Conservation (phyloP, 176 grass and related monocot genomes). For the Dendrocalamus sinicus region DNA sequence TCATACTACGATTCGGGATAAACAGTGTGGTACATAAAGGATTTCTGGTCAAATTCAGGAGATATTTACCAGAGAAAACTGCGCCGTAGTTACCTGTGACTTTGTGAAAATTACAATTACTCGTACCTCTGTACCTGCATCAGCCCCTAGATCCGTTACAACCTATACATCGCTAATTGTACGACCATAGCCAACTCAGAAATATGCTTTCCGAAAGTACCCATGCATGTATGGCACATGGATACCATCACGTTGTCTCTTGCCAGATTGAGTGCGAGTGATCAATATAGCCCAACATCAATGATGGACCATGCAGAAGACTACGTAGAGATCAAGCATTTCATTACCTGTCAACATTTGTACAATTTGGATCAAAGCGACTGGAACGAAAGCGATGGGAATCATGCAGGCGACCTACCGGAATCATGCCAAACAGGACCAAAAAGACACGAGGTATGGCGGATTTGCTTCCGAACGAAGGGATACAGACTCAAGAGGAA, state of each 20-base stretch:
- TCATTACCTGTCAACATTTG: conserved; percentile 29
- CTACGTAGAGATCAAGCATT: conserved; percentile 47
- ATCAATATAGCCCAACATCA: background rate
- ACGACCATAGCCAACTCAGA: background rate
- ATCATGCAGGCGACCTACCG: conserved; percentile 35
- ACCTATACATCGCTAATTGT: background rate
- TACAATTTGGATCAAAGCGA: conserved; percentile 23
- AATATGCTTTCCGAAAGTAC: background rate
- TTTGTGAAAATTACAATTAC: too few species aligned
- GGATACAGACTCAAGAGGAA: background rate
- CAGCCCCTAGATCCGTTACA: background rate
- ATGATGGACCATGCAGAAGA: background rate
- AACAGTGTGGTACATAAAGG: too few species aligned
- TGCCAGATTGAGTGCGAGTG: background rate
- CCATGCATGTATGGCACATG: background rate
- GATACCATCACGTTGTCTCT: background rate
- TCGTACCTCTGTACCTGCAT: too few species aligned
- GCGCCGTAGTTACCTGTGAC: too few species aligned
- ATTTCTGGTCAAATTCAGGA: too few species aligned
- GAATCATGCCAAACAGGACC: conserved; percentile 28
- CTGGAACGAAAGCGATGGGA: conserved; percentile 22
- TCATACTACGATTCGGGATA: too few species aligned
- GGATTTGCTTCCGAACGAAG: conserved; percentile 40
- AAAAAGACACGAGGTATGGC: background rate
- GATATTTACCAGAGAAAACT: too few species aligned